Conservation (phyloP, 306 rosid genomes). For the Dalbergia cultrata region DNA sequence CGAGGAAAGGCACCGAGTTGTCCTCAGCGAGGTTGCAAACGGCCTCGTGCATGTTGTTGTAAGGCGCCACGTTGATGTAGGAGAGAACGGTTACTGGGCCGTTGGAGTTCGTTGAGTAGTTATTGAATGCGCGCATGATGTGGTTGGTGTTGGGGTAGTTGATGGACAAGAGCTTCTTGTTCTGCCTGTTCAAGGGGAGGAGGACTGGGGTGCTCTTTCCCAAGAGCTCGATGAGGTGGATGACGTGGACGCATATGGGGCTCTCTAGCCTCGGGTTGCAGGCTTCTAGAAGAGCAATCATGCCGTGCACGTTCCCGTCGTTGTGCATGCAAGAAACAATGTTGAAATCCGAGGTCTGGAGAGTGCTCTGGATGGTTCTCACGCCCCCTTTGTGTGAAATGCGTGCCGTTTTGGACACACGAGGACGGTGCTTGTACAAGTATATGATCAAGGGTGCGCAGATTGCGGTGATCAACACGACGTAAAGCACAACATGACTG, state of each 20-base stretch:
- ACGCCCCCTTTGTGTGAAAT: neutral
- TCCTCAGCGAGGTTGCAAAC: constrained; percentile 47
- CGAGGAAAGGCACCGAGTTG: constrained; percentile 43
- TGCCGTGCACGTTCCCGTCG: constrained; percentile 51
- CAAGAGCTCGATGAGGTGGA: constrained; percentile 52
- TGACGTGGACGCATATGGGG: constrained; percentile 48
- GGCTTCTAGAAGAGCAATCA: constrained; percentile 56
- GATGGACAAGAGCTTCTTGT: neutral
- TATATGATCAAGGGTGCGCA: constrained; percentile 31
- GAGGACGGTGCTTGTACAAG: constrained; percentile 25
- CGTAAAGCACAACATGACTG: constrained; percentile 30
- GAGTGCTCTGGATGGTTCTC: constrained; percentile 46
- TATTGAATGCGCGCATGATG: constrained; percentile 59
- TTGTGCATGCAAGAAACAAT: constrained; percentile 54
- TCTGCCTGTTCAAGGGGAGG: constrained; percentile 42
- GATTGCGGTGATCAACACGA: neutral
- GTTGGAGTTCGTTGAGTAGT: constrained; percentile 52
- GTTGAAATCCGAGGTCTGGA: neutral
- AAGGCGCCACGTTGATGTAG: constrained; percentile 54
- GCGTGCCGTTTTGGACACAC: neutral
- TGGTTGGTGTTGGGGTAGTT: constrained; percentile 45
- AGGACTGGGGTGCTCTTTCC: constrained; percentile 55
- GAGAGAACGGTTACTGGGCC: constrained; percentile 51
- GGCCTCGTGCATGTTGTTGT: constrained; percentile 57
- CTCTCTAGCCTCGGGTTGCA: constrained; percentile 45